Base-by-base conservation (phyloP, 2,329 filamentous ascomycete genomes). In the Zymoseptoria crescenta region DNA sequence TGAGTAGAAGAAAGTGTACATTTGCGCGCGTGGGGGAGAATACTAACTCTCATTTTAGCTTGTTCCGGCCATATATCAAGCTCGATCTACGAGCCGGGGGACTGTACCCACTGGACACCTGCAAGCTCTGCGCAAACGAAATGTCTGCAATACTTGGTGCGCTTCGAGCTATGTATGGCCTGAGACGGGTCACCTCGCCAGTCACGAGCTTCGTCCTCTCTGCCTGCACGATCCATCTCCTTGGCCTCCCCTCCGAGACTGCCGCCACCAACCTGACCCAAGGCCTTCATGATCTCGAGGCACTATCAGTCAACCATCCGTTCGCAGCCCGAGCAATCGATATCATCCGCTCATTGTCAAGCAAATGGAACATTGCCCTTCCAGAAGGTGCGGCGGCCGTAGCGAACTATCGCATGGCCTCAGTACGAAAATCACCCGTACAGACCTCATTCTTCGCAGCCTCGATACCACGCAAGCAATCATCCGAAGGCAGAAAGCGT, bases 41-140 rank as follows among this genome's bases (percentile, higher is more conserved):
- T 68, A 82, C 88, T 67, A 86, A 85, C 62, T 81, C 84, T 29
- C 87, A n/a, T 72, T 88, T 0, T 80, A 89, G 71, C n/a, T 80
- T 91, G 1, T 91, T 91, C 69, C 80, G 88, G 6, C 88, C 88
- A 0, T 78, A 91, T 45, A 85, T 89, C 68, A 88, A 88, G 65
- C 80, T 87, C 21, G 75, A 79, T 55, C 65, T 79, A 13, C 67
- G 74, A 53, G 82, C 83, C 8, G 87, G 85, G 7, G 80, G 81
- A 55, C 76, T 89, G 1, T 77, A 79, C 3, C 87, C 87, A 7
- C 80, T 82, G 48, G 84, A 88, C 62, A 82, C 88, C 16, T 89
- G 87, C 71, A 79, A 79, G n/a, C 71, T 73, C 49, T 74, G 73
- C 50, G 76, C 77, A 2, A 78, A 77, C 59, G 73, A 74, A 56